Percentiles rank a stretch among this genome's conserved stretches.
phyloP scores from a whole-genome alignment of 2,329 filamentous ascomycete genomes.

The Fusarium aywerte region DNA sequence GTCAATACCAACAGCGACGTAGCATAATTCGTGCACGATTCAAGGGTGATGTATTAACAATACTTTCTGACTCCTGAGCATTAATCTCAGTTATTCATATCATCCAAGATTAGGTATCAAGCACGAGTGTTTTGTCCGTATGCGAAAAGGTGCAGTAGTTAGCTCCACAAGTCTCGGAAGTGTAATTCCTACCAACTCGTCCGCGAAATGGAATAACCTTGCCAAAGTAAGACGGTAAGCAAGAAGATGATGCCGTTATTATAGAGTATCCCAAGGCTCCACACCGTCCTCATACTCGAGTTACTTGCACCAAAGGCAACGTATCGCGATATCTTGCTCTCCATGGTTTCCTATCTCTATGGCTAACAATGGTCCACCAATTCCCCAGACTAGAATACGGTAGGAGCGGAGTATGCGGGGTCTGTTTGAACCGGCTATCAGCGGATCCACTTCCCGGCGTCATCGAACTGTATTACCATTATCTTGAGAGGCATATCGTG shows the following conservation, averaged over 20 bases:
- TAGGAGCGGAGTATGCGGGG: constrained; percentile 32
- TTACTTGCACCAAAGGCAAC: not conserved
- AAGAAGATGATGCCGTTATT: not conserved
- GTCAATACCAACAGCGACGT: not conserved
- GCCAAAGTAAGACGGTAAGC: not conserved
- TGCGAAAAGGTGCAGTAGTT: constrained; percentile 11
- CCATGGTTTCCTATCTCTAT: not conserved
- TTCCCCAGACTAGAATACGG: constrained; percentile 14
- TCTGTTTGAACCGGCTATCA: constrained; percentile 33
- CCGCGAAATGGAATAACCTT: not conserved
- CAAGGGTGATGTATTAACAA: not conserved
- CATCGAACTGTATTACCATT: not conserved
- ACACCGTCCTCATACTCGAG: not conserved
- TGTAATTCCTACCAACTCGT: not conserved
- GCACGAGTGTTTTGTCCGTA: constrained; percentile 10
- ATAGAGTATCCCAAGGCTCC: too few relatives aligned
- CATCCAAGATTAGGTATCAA: not conserved
- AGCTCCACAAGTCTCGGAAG: constrained; percentile 11
- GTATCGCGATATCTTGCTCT: not conserved
- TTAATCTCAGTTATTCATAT: not conserved
- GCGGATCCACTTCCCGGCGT: constrained; percentile 27
- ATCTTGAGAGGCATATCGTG: constrained; percentile 13
- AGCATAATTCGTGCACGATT: not conserved
- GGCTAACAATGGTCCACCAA: not conserved
- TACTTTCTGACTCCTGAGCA: not conserved